Base-by-base conservation (phyloP, 1,139 yeast genomes). In the Hemisphaericaspora lyxosophila region DNA sequence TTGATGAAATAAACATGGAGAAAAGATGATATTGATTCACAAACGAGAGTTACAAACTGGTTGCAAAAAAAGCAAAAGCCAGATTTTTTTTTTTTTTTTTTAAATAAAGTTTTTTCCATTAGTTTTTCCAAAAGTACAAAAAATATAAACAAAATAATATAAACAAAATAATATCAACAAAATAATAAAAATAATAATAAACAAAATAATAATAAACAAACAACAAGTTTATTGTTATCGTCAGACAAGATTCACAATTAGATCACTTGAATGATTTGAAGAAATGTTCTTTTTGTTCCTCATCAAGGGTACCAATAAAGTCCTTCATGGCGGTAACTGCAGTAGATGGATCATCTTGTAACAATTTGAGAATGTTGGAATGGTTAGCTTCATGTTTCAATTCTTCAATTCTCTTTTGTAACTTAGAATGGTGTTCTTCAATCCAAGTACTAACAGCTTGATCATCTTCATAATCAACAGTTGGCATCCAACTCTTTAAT, bases 401-500 rank as follows among this genome's bases (percentile, higher is more conserved):
- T 47, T 80, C 78, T 49, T 75, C 80, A 53, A 88, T 70, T 51
- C 73, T 74, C 36, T 73, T 68, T 44, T 82, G 83, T 48, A 87
- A 72, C 47, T 73, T 64, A 42, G 72, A 67, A 59, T 82, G 92
- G 63, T 85, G 81, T 47, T 80, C 81, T 64, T 88, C 96, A 52
- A 89, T 83, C 90, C 94, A 90, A 43, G 72, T 74, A 43, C 95
- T 88, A 45, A 89, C 95, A 25, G 77, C 85, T 55, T 73, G 73
- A 60, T 92, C 97, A 50, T 85, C 73, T 27, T 81, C 85, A 45
- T 72, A 73, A 55, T 86, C 84, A 44, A 85, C 75, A 33, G 83
- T 73, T 43, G 95, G 87, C 68, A 74, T 83, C 92, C 95, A 86
- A 43, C 95, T 82, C 75, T 83, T 85, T 55, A 92, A 70, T 67